Evolutionary conservation across 208 protist species (phyloP).

Genomic region (Angomonas ambiguus): DNA sequence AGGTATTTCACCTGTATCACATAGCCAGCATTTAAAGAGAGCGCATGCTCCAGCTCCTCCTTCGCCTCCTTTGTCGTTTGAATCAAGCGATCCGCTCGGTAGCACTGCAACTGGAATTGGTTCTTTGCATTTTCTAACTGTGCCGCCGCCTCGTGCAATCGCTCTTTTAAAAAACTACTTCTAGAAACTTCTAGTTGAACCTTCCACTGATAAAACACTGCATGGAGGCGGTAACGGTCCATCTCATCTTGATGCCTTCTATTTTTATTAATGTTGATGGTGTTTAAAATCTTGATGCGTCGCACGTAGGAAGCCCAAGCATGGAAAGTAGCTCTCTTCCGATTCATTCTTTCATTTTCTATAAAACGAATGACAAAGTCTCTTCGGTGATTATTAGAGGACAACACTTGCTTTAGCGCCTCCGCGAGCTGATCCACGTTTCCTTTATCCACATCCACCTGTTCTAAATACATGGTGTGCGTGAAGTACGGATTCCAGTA

Average conservation of each 20-base stretch:
- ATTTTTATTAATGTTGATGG: slow-evolving; percentile 35
- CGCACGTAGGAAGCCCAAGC: slow-evolving; percentile 48
- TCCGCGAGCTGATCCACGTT: slow-evolving; percentile 27
- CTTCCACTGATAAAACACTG: slow-evolving; percentile 72
- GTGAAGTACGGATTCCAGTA: slow-evolving; percentile 78
- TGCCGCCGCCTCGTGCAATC: slow-evolving; percentile 73
- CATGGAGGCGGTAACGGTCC: slow-evolving; percentile 22
- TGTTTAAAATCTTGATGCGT: slow-evolving; percentile 21
- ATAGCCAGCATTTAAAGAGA: slow-evolving; percentile 33
- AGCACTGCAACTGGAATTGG: slow-evolving; percentile 89
- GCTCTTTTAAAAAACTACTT: slow-evolving; percentile 69
- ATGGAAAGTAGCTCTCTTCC: slow-evolving; percentile 34
- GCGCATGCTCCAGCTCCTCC: slow-evolving; percentile 30
- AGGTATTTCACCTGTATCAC: slow-evolving; percentile 29
- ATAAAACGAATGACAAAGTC: slow-evolving; percentile 36
- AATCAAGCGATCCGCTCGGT: slow-evolving; percentile 68
- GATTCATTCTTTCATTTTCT: slow-evolving; percentile 11
- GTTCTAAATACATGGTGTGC: slow-evolving; percentile 77
- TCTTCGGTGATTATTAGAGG: slow-evolving; percentile 41
- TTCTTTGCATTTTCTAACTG: slow-evolving; percentile 87
- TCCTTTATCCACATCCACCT: slow-evolving; percentile 32
- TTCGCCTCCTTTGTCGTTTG: slow-evolving; percentile 44
- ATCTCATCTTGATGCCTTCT: slow-evolving; percentile 26
- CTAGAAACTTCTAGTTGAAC: slow-evolving; percentile 57
- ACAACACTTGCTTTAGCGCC: slow-evolving; percentile 30